Conservation (phyloP, 108 stramenopile species). For the Cylindrotheca closterium region DNA sequence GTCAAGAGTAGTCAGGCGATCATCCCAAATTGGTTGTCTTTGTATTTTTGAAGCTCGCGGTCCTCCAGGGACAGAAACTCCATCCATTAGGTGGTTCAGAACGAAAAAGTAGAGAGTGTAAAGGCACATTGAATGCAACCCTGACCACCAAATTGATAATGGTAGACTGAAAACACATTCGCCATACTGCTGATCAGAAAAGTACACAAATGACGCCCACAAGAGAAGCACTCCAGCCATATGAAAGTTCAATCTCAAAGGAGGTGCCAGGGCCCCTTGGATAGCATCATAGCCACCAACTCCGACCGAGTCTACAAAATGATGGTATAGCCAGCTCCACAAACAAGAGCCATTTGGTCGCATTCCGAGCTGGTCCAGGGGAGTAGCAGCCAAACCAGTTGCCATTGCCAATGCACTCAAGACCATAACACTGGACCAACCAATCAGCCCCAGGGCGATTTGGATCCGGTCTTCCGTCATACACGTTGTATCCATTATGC, state of each 20-base stretch:
- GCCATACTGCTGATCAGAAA: constrained; percentile 9
- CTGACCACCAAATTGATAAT: constrained; percentile 8
- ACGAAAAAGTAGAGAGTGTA: constrained; percentile 26
- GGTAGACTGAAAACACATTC: constrained; percentile 1
- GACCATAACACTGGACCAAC: neutral
- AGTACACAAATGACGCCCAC: constrained; percentile 20
- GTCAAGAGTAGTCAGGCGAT: constrained; percentile 11
- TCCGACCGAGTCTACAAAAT: constrained; percentile 23
- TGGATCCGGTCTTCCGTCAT: neutral
- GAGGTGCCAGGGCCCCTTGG: constrained; percentile 62
- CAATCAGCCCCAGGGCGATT: neutral
- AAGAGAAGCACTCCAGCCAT: constrained; percentile 15
- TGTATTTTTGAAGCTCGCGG: constrained; percentile 68
- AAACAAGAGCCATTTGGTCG: constrained; percentile 22
- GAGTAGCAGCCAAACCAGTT: neutral
- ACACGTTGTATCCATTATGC: too few relatives aligned
- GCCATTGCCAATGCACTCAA: constrained; percentile 18
- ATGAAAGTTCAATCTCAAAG: constrained; percentile 45
- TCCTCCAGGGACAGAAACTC: constrained; percentile 77
- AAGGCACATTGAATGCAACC: neutral
- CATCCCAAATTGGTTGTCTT: constrained; percentile 64
- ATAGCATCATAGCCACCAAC: constrained; percentile 72
- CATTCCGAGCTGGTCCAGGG: constrained; percentile 24
- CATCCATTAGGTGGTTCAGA: constrained; percentile 33
- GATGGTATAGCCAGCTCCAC: constrained; percentile 23